These are phyloP conservation scores for Ilex asprella DNA, from an alignment of 257 asterid genomes.

Conservation along the genomic window DNA sequence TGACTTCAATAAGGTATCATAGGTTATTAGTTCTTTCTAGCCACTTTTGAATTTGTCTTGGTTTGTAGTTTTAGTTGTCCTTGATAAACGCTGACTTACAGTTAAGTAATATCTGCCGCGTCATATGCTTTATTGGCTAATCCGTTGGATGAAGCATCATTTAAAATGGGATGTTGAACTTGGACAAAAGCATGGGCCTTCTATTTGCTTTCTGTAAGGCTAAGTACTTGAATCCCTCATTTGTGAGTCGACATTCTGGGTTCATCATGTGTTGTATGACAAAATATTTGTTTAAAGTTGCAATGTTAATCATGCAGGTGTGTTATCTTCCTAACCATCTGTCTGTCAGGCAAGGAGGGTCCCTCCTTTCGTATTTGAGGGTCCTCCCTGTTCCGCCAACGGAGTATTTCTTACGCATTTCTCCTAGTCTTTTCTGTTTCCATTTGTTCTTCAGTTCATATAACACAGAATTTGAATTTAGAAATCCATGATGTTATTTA, in stretches of 20 bases:
- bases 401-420: constrained; percentile 77
- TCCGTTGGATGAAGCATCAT: constrained; percentile 94
- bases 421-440: constrained; percentile 27
- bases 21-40: constrained; percentile 21
- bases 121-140: constrained; percentile 92
- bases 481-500: constrained; percentile 42
- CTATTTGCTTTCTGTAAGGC: constrained; percentile 94
- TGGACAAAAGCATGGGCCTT: constrained; percentile 98
- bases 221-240: constrained; percentile 95
- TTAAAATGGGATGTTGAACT: constrained; percentile 91
- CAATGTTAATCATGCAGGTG: constrained; percentile 99
- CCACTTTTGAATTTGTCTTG: constrained; percentile 21
- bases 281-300: constrained; percentile 56
- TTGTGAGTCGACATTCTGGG: constrained; percentile 96
- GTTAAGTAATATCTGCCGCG: constrained; percentile 93
- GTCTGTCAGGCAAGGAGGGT: constrained; percentile 89
- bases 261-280: constrained; percentile 64
- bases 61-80: constrained; percentile 76
- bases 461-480: constrained; percentile 12
- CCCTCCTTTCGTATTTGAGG: constrained; percentile 80
- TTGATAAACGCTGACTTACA: constrained; percentile 84
- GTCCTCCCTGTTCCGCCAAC: constrained; percentile 88
- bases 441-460: constrained; percentile 13
- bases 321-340: constrained; percentile 97
- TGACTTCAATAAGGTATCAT: constrained; percentile 86